Percentiles rank a stretch among this genome's conserved stretches.
Conservation (phyloP, 371 early-diverging fungal species). For the Rhizomucor pusillus region DNA sequence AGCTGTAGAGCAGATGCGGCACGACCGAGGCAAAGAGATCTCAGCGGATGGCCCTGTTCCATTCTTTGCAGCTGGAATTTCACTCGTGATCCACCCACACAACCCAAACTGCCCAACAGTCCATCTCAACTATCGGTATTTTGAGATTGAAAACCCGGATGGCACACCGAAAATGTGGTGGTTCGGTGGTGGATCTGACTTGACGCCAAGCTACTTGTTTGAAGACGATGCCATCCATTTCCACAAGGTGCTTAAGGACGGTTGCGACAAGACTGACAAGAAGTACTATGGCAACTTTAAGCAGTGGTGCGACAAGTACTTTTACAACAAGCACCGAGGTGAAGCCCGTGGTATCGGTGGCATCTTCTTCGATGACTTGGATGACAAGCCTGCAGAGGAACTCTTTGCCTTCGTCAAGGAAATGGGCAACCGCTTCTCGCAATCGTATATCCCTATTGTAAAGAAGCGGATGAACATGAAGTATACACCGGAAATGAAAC, state of each 20-base stretch:
- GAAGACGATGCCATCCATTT: conserved; percentile 82
- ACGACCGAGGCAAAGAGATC: conserved; percentile 59
- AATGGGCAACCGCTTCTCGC: conserved; percentile 71
- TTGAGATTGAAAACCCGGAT: conserved; percentile 77
- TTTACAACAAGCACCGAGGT: conserved; percentile 70
- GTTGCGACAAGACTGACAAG: conserved; percentile 73
- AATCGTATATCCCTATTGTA: conserved; percentile 77
- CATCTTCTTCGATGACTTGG: conserved; percentile 86
- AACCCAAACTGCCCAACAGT: conserved; percentile 96
- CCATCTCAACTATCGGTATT: conserved; percentile 96
- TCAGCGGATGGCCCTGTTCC: conserved; percentile 51
- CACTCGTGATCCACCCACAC: conserved; percentile 90
- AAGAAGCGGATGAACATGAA: conserved; percentile 64
- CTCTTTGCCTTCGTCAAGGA: conserved; percentile 70
- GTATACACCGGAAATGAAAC: conserved; percentile 64
- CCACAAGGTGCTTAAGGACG: conserved; percentile 74
- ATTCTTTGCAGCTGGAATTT: conserved; percentile 90
- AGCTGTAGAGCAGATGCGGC: conserved; percentile 79
- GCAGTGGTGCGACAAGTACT: conserved; percentile 85
- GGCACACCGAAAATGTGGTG: conserved; percentile 70
- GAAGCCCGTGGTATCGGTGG: conserved; percentile 88
- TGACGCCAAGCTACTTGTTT: conserved; percentile 79
- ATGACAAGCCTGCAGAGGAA: conserved; percentile 62
- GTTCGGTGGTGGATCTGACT: conserved; percentile 89
- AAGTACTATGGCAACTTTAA: conserved; percentile 75